Percentiles rank a stretch among this genome's conserved stretches.
Conservation (phyloP, 208 protist genomes). For the Crithidia mellificae region DNA sequence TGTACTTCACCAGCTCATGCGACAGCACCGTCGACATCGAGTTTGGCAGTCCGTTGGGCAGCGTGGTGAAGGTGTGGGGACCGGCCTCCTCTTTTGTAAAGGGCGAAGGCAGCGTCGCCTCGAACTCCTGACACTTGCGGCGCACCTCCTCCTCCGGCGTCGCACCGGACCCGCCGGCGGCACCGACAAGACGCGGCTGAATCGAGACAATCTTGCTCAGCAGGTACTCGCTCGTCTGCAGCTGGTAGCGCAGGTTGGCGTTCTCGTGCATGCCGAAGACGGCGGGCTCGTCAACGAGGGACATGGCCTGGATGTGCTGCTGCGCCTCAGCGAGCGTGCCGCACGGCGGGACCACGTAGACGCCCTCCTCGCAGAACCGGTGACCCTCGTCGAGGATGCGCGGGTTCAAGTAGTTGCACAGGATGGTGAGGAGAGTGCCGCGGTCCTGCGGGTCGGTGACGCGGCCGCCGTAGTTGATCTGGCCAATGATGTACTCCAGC, state of each 20-base stretch:
- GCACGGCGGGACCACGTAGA: constrained; percentile 63
- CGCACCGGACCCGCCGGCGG: constrained; percentile 23
- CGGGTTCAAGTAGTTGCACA: constrained; percentile 87
- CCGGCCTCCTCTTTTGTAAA: constrained; percentile 86
- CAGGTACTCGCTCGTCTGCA: constrained; percentile 92
- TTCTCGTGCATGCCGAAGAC: constrained; percentile 98
- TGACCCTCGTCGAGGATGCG: constrained; percentile 86
- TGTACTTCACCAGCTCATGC: constrained; percentile 97
- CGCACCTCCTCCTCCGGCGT: constrained; percentile 92
- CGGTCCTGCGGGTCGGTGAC: constrained; percentile 98
- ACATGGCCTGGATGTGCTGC: constrained; percentile 88
- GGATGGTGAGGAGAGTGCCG: constrained; percentile 91
- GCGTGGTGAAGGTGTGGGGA: constrained; percentile 86
- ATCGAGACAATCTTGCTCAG: constrained; percentile 91
- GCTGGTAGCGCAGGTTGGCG: constrained; percentile 96
- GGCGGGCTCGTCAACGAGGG: constrained; percentile 91
- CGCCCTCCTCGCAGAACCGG: constrained; percentile 81
- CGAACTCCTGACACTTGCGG: constrained; percentile 91
- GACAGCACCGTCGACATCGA: constrained; percentile 96
- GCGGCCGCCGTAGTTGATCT: constrained; percentile 98
- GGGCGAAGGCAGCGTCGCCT: constrained; percentile 63
- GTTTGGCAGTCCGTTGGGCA: constrained; percentile 91
- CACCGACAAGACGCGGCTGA: constrained; percentile 82
- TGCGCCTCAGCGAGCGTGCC: constrained; percentile 65
- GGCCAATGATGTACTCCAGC: constrained; percentile 97